Evolutionary conservation across 2,329 filamentous ascomycete genomes (phyloP), one percentile per base, ranked within the genome.

Genomic region (Cladosporium cucumerinum): DNA sequence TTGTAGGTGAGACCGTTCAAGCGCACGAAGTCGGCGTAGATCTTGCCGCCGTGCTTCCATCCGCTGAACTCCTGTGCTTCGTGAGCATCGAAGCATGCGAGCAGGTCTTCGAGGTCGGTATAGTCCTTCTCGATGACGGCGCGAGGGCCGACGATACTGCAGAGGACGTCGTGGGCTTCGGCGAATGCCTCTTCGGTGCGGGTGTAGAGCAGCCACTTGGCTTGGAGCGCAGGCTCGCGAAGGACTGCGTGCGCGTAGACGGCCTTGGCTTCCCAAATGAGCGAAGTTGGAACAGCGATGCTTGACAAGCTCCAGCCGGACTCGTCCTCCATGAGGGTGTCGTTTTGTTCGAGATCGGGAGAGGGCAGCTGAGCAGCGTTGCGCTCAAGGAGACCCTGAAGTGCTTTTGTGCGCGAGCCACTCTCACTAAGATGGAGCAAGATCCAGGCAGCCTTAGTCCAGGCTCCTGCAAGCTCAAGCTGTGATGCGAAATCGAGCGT

Each of bases 231-330:
- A 12, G 89, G 83, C 74, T 93, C 87, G 68, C 87, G 86, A 72
- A 85, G 86, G 55, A 88, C 86, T 65, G 88, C 88, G 67, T 91
- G 89, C 78, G 92, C 93, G 77, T 90, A 89, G 16, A 94, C 82
- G 14, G 93, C 93, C 74, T 93, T 91, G 21, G 95, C 92, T 66
- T 92, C 87, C 87, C 91, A 96, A 59, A 98, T 84, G 93, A 94
- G 96, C 3, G 84, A 77, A 1, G 83, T 78, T 0, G 94, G 92
- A 49, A 98, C 86, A 68, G 86, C 85, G 61, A 93, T 85, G 46
- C 46, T 52, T 21, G 54, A 30, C 11, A 64, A 32, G 30, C 57
- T 55, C 63, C 63, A 65, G 30, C 21, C 25, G 39, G 51, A n/a
- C 36, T 59, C 34, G 86, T 86, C 52, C 85, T 85, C 39, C 28